These are phyloP conservation scores for Fusarium aywerte DNA, from an alignment of 2,329 filamentous ascomycete genomes.

Conservation along the genomic window DNA sequence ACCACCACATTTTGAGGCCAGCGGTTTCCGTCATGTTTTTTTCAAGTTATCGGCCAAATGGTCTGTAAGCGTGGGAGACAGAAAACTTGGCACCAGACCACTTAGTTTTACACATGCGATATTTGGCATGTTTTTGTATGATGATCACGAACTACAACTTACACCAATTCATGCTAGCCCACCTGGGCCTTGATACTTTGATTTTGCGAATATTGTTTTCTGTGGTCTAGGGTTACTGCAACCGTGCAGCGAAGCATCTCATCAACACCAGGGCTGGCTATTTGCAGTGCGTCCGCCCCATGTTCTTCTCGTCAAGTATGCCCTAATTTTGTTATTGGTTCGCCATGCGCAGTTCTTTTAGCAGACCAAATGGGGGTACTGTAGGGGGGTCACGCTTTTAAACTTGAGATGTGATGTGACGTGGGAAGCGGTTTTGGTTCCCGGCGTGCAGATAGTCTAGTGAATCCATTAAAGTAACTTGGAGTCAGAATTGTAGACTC, in stretches of 20 bases:
- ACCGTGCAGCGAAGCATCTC: conserved; percentile 10
- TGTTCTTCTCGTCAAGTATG: conserved; percentile 11
- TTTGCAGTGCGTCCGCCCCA: conserved; percentile 13
- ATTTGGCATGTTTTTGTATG: conserved; percentile 6
- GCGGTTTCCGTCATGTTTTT: conserved; percentile 6
- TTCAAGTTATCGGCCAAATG: conserved; percentile 12
- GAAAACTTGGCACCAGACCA: conserved; percentile 38
- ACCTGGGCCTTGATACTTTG: neutral
- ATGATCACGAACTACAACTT: conserved; percentile 21
- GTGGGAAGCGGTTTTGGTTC: conserved; percentile 40
- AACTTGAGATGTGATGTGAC: conserved; percentile 37
- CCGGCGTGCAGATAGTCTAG: conserved; percentile 40
- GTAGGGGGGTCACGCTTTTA: conserved; percentile 19
- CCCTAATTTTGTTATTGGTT: conserved; percentile 37
- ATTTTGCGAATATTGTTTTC: conserved; percentile 12
- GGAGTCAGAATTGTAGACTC: neutral
- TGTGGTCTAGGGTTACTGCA: conserved; percentile 39
- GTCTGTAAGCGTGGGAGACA: conserved; percentile 13
- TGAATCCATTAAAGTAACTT: conserved; percentile 8
- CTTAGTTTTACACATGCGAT: conserved; percentile 18
- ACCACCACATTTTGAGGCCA: conserved; percentile 31
- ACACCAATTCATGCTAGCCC: conserved; percentile 1
- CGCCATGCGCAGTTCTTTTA: neutral
- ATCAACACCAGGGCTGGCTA: conserved; percentile 25
- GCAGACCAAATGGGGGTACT: neutral